Conservation (phyloP, 2,329 filamentous ascomycete species). For the Apiospora koreana region DNA sequence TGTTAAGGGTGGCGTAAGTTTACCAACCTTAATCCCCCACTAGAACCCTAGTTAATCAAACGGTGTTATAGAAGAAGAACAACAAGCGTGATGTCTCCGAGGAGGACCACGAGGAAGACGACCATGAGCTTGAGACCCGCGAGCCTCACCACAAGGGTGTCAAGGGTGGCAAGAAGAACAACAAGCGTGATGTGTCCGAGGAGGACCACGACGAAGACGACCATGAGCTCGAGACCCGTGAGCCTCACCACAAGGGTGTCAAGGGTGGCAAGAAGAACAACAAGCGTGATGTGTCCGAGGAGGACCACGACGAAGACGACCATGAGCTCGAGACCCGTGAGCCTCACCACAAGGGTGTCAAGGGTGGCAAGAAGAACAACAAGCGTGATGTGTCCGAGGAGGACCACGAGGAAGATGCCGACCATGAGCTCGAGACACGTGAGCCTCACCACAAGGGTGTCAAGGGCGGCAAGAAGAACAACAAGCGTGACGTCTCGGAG, state of each 20-base stretch:
- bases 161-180: constrained; percentile 15
- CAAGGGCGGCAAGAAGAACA: not conserved
- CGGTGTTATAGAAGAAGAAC: constrained; percentile 9
- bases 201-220: not conserved
- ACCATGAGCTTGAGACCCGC: constrained; percentile 16
- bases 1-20: constrained; percentile 10
- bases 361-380: constrained; percentile 15
- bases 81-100: constrained; percentile 12
- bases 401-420: not conserved
- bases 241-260: constrained; percentile 10
- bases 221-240: constrained; percentile 13
- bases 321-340: constrained; percentile 17
- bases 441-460: constrained; percentile 10
- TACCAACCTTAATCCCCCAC: too few species aligned
- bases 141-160: constrained; percentile 11
- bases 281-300: constrained; percentile 2
- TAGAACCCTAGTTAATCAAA: too few species aligned
- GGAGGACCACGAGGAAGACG: not conserved
- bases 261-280: not conserved
- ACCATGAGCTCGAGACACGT: constrained; percentile 13
- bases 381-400: constrained; percentile 9
- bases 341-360: constrained; percentile 7
- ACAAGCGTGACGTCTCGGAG: constrained; percentile 1
- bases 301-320: not conserved
- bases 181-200: constrained; percentile 10